phyloP scores from a whole-genome alignment of 2,329 filamentous ascomycete genomes.

The Ascochyta clinopodiicola region DNA sequence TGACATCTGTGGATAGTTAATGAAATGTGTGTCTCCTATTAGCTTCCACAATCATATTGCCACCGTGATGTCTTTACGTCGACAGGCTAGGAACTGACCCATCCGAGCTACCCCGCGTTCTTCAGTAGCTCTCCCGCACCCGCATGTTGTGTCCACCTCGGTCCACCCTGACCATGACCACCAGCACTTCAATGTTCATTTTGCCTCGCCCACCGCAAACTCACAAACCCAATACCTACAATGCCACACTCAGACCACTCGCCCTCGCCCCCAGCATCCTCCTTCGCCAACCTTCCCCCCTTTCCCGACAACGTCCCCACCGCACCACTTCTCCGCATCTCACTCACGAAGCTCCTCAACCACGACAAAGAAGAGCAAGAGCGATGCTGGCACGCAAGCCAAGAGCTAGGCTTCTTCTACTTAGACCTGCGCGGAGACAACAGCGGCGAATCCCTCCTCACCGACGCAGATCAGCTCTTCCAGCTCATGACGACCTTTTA shows the following conservation, averaged over 20 bases:
- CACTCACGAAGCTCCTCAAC: constrained; percentile 48
- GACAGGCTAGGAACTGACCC: not conserved
- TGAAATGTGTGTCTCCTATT: constrained; percentile 37
- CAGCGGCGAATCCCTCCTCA: constrained; percentile 50
- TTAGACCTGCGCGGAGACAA: constrained; percentile 54
- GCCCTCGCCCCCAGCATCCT: constrained; percentile 11
- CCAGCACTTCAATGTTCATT: not conserved
- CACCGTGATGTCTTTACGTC: not conserved
- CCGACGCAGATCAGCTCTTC: constrained; percentile 56
- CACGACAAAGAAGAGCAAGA: constrained; percentile 45
- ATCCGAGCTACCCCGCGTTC: constrained; percentile 29
- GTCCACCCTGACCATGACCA: not conserved
- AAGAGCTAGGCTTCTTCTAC: constrained; percentile 64
- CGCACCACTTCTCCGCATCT: constrained; percentile 52
- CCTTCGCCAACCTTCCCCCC: constrained; percentile 46
- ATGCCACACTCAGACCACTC: constrained; percentile 36
- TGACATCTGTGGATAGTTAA: constrained; percentile 49
- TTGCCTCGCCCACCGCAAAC: too few relatives aligned
- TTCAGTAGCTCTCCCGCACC: constrained; percentile 12
- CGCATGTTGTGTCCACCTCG: constrained; percentile 4
- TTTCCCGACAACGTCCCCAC: constrained; percentile 52
- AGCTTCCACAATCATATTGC: not conserved
- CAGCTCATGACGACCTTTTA: constrained; percentile 56
- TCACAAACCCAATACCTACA: not conserved
- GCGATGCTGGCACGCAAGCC: constrained; percentile 51